Evolutionary conservation across 306 rosid genomes (phyloP).

Genomic region (Prunus mira): DNA sequence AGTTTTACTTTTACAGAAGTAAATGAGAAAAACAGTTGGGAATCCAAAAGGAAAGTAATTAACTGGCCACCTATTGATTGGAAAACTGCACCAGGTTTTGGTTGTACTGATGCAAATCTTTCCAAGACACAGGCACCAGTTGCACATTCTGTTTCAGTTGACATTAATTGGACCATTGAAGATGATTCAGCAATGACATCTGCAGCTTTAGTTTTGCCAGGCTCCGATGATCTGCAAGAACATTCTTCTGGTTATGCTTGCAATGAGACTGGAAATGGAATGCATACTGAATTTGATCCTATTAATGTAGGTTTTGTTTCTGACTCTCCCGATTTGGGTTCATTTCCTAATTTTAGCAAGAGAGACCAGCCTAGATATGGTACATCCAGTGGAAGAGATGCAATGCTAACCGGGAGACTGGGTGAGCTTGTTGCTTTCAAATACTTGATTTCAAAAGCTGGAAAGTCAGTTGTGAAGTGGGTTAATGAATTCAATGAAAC

Average conservation of each 20-base stretch:
- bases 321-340: slow-evolving; percentile 9
- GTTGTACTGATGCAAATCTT: slow-evolving; percentile 57
- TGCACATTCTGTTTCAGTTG: slow-evolving; percentile 39
- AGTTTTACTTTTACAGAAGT: slow-evolving; percentile 19
- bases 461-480: slow-evolving; percentile 55
- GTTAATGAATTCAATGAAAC: slow-evolving; percentile 68
- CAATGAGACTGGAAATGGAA: slow-evolving; percentile 20
- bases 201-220: slow-evolving; percentile 32
- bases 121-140: slow-evolving; percentile 46
- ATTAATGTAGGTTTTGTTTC: slow-evolving; percentile 26
- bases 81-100: slow-evolving; percentile 84
- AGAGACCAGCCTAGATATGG: slow-evolving; percentile 53
- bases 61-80: slow-evolving; percentile 87
- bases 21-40: slow-evolving; percentile 41
- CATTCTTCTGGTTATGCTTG: slow-evolving; percentile 24
- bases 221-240: slow-evolving; percentile 31
- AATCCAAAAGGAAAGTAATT: slow-evolving; percentile 39
- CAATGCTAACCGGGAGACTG: slow-evolving; percentile 53
- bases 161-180: slow-evolving; percentile 43
- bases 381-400: slow-evolving; percentile 43
- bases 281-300: slow-evolving; percentile 23
- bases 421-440: slow-evolving; percentile 72
- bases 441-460: slow-evolving; percentile 49
- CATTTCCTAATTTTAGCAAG: slow-evolving; percentile 22
- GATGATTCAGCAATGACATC: slow-evolving; percentile 35